Base-by-base conservation (phyloP, 1,139 yeast species). In the Blastobotrys illinoisensis region DNA sequence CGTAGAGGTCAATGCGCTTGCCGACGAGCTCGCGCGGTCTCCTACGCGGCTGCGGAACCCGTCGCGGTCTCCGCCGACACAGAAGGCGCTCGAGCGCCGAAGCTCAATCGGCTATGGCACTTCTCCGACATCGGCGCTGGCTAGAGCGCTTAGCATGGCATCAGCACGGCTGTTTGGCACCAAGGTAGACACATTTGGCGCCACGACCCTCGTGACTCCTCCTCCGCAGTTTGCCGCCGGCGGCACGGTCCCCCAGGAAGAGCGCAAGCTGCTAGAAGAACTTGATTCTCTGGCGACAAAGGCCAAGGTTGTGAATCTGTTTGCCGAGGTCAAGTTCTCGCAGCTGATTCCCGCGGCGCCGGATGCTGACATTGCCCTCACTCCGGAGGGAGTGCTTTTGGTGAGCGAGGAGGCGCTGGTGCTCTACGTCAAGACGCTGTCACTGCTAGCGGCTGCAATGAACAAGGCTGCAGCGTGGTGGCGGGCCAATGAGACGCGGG, bases 1-100 rank as follows among this genome's bases (percentile, higher is more conserved):
- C 0, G 97, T 93, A 3, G 98, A 93, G 69, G 96, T 93, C 9
- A 93, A 93, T 72, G 95, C 96, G 1, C 76, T 93, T 55, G 98
- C 98, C 9, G 98, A 93, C 70, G 96, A 90, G 67, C 74, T 91
- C 54, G 93, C 71, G 23, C 57, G 60, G 47, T 59, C 65, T 9
- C 70, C 70, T 5, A 58, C 54, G 18, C 43, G 18, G 7, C 21
- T 43, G 5, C 44, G 51, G 19, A 14, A 26, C 14, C 20, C 24
- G 16, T n/a, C 40, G 7, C 44, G 20, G 21, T 23, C 49, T 6
- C 26, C 50, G 28, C 50, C 51, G 16, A n/a, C 54, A 2, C 40
- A 50, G 19, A 46, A 53, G 18, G 45, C 48, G 11, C 23, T 45
- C 16, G 45, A 55, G 26, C 61, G 74, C 19, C 65, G 73, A 9